Evolutionary conservation across 352 stramenopile species (phyloP), one percentile per base, ranked within the genome.

Genomic region (Labyrinthula sp.): DNA sequence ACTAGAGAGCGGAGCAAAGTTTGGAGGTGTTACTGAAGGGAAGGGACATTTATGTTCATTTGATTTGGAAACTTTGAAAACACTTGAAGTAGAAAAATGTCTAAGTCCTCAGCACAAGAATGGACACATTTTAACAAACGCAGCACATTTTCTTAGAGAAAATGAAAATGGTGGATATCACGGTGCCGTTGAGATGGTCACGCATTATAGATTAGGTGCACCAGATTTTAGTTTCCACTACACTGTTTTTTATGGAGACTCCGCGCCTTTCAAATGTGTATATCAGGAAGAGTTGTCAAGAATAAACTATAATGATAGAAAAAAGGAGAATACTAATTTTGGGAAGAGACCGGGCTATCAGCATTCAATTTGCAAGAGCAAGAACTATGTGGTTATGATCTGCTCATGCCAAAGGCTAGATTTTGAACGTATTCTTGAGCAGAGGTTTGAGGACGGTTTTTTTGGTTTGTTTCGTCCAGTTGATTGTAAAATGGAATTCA

Each of bases 401-500:
- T 23, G 30, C 7, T 49, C 41, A 6, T 15, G 30, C 6, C 43
- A 49, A 36, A 14, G 41, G 14, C 4, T 49, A 0, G 17, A 17
- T 14, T 49, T 48, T 21, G 41, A 30, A n/a, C 15, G 47, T 10
- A 9, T 49, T 8, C 41, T 49, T 0, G 31, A 18, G 7, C 33
- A 36, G 8, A 26, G 47, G 22, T 47, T 49, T 12, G 23, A 18
- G 7, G 10, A 50, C 4, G 41, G 41, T 21, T 49, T 49, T 15
- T 49, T 49, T 49, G 41, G 41, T 4, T 24, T 49, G 12, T 49
- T 49, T 14, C 15, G 47, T 22, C 29, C 18, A 18, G 41, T 49
- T 0, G 41, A 55, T n/a, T 8, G 21, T 8, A 30, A 30, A 14
- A 6, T 49, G 0, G 41, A 49, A 6, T 49, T 49, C 34, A 18